Evolutionary conservation across 139 green algal species (phyloP).

Genomic region (Desmodesmus armatus): DNA sequence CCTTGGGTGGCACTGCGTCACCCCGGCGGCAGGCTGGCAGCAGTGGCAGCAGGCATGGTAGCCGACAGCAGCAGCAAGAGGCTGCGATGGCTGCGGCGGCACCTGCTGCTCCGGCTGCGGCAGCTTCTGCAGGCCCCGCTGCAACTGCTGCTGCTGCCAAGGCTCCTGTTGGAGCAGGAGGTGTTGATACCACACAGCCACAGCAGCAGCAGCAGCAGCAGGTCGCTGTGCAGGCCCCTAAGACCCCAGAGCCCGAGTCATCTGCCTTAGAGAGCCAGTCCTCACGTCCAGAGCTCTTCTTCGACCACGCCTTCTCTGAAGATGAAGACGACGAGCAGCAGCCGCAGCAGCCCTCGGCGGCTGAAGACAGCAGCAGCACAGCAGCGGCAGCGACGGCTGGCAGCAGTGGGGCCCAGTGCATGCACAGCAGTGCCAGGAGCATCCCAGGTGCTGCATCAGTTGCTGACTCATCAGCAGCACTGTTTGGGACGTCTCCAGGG

Average conservation of each 20-base stretch:
- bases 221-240: neutral
- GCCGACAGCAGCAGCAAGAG: no score
- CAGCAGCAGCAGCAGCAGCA: conserved; percentile 29
- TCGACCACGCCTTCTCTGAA: conserved; percentile 64
- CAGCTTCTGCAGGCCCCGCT: neutral
- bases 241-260: neutral
- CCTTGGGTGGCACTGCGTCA: no score
- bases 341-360: conserved; percentile 18
- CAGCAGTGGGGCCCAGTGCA: neutral
- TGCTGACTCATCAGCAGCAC: neutral
- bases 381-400: neutral
- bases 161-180: no score
- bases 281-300: conserved; percentile 17
- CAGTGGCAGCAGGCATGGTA: no score
- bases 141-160: neutral
- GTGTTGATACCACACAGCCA: neutral
- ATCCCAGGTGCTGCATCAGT: neutral
- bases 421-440: no score
- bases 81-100: no score
- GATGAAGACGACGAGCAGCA: conserved; percentile 51
- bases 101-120: neutral
- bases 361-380: neutral
- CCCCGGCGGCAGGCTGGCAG: no score
- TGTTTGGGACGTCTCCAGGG: conserved; percentile 18
- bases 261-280: neutral